Evolutionary conservation across 1,284 basidiomycete genomes (phyloP), one percentile per base, ranked within the genome.

Genomic region (Neonothopanus nambi): DNA sequence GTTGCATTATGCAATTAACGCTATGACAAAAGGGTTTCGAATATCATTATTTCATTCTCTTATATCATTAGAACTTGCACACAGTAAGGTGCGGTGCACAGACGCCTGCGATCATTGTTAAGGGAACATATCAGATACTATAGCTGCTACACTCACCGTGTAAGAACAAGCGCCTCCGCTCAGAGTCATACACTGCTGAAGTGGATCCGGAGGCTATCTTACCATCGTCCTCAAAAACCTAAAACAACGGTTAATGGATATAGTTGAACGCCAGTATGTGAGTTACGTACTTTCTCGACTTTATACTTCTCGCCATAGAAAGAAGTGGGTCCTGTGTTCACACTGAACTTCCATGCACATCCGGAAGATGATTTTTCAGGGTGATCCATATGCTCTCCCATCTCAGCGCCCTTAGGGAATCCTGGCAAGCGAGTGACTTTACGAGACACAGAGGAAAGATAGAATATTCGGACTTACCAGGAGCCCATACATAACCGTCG

Each of bases 151-250:
- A 54, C 69, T 47, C 60, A 83, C 84, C 84, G 57, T 80, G 76
- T 57, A 87, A 61, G 63, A 80, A 87, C n/a, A 88, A 61, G 30
- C 63, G 70, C 15, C 70, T 67, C 46, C 79, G 70, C 50, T 73
- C 58, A 1, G 75, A 63, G 61, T 85, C 83, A 58, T 84, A 75
- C 9, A 70, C 79, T 9, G 68, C 82, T 1, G 77, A 70, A 1
- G 85, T 88, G 35, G 72, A 67, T 12, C 77, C 81, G n/a, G 76
- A 76, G 7, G 75, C 77, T 20, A 84, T 51, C 11, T 61, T 67
- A 6, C 86, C 86, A 59, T 82, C 72, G 63, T 88, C 83, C 66
- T 87, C 84, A 53, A 87, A 84, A n/a, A 77, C 68, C 83, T 85
- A 23, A 28, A 47, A 21, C 28, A 9, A 9, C 2, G 36, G 45